Conservation (phyloP, 495 filamentous ascomycete genomes). For the Penicillium simplicissimum region DNA sequence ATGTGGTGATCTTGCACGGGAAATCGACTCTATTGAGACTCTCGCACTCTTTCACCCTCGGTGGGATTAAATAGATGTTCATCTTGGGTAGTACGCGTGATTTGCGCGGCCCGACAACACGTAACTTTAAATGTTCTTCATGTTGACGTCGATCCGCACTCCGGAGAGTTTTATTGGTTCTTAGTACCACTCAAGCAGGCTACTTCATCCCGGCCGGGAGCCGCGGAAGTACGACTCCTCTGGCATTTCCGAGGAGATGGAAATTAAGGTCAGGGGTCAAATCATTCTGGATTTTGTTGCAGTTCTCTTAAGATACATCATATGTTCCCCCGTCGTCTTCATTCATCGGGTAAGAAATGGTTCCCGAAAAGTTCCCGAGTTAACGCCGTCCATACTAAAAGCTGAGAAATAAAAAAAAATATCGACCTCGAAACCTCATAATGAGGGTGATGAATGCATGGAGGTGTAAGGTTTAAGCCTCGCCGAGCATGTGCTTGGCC, state of each 20-base stretch:
- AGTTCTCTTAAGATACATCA: background rate
- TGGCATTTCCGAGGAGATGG: background rate
- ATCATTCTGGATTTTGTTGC: background rate
- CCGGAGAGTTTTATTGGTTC: background rate
- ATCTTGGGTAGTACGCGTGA: background rate
- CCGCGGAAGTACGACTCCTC: background rate
- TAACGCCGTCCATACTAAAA: background rate
- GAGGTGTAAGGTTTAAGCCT: background rate
- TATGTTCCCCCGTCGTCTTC: background rate
- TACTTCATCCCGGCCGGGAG: background rate
- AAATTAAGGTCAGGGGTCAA: background rate
- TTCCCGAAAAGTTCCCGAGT: background rate
- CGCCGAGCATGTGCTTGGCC: background rate
- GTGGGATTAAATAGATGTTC: background rate
- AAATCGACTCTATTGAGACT: too few relatives aligned
- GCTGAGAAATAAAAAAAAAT: background rate
- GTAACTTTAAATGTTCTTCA: background rate
- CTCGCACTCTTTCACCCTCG: too few relatives aligned
- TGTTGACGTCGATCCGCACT: conserved; percentile 1
- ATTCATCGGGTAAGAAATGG: background rate
- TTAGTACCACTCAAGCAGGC: background rate
- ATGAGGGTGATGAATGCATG: background rate
- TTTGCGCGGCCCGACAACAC: background rate
- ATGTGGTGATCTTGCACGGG: background rate
- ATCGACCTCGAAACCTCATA: background rate